Conservation (phyloP, 1,139 yeast species). For the Candida sp. region DNA sequence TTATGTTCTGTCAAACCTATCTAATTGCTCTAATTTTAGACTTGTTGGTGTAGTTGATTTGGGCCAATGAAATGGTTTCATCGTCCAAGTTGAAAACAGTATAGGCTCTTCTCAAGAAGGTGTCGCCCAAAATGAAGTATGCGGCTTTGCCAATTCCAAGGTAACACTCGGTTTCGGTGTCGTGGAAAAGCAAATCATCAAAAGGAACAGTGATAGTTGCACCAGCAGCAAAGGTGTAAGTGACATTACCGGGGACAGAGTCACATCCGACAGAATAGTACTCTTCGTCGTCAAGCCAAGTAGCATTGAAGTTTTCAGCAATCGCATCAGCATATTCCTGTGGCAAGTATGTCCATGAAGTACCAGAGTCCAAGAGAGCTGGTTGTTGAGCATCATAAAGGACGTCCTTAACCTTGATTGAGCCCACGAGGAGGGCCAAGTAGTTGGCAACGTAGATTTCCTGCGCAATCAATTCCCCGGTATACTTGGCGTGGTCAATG, state of each 20-base stretch:
- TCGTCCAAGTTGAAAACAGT: slow-evolving; percentile 29
- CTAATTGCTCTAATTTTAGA: background rate
- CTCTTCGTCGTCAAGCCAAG: slow-evolving; percentile 11
- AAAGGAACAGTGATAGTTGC: slow-evolving; percentile 32
- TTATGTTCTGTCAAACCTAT: background rate
- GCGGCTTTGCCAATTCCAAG: background rate
- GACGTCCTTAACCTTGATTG: background rate
- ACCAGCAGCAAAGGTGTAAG: slow-evolving; percentile 30
- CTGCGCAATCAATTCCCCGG: slow-evolving; percentile 20
- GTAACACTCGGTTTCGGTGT: slow-evolving; percentile 3
- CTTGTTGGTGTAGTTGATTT: slow-evolving; percentile 20
- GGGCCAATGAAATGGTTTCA: slow-evolving; percentile 27
- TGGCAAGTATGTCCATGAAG: slow-evolving; percentile 32
- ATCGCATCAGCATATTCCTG: slow-evolving; percentile 18
- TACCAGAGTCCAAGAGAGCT: slow-evolving; percentile 26
- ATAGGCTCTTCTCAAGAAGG: slow-evolving; percentile 32
- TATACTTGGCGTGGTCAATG: slow-evolving; percentile 29
- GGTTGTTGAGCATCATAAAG: background rate
- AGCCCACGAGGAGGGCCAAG: slow-evolving; percentile 4
- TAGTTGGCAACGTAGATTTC: slow-evolving; percentile 7
- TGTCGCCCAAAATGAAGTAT: slow-evolving; percentile 24
- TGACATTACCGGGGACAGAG: slow-evolving; percentile 7
- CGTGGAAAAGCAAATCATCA: slow-evolving; percentile 21
- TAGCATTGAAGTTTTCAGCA: slow-evolving; percentile 23
- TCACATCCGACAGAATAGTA: slow-evolving; percentile 10